Evolutionary conservation across 2,329 filamentous ascomycete species (phyloP), one percentile per base, ranked within the genome.

Genomic region (Xylaria sp.): DNA sequence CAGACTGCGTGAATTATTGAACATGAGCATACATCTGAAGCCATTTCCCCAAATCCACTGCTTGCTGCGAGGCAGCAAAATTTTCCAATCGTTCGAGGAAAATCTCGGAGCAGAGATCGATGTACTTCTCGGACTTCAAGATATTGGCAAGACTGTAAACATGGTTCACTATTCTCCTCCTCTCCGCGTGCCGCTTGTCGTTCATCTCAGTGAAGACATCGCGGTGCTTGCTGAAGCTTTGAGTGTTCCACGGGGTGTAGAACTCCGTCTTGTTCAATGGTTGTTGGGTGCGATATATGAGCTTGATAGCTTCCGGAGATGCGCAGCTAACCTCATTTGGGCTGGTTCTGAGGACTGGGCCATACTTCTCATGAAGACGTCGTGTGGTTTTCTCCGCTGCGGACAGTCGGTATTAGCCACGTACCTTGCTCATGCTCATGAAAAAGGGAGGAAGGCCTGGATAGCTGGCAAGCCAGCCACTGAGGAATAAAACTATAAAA

Each of bases 221-320:
- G 50, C 61, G 65, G 51, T 68, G 61, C 25, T 58, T 65, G 57
- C 65, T 68, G 25, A 68, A 68, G 57, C 31, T 51, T 47, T 65
- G 49, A 50, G 27, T 57, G 44, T 68, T 68, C 61, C 61, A 68
- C n/a, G 51, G 56, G 20, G 61, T 22, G 61, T 68, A 68, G 53
- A 68, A 68, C 33, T 68, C 61, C 20, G 65, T 68, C 57, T 68
- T 68, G 51, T 68, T 65, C 44, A 68, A 47, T 10, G 65, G 61
- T n/a, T 60, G 27, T 47, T 61, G 61, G 20, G 56, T 68, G 42
- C 65, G 65, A 58, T 68, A 68, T 50, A 68, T 68, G 53, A 60
- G 49, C 56, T 58, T 65, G 44, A 68, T 68, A 38, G 65, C 57
- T 36, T 68, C 61, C 29, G 65, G 65, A 17, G 56, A 51, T 42